Evolutionary conservation across 2,329 filamentous ascomycete genomes (phyloP).

Genomic region (Arachnopeziza araneosa): DNA sequence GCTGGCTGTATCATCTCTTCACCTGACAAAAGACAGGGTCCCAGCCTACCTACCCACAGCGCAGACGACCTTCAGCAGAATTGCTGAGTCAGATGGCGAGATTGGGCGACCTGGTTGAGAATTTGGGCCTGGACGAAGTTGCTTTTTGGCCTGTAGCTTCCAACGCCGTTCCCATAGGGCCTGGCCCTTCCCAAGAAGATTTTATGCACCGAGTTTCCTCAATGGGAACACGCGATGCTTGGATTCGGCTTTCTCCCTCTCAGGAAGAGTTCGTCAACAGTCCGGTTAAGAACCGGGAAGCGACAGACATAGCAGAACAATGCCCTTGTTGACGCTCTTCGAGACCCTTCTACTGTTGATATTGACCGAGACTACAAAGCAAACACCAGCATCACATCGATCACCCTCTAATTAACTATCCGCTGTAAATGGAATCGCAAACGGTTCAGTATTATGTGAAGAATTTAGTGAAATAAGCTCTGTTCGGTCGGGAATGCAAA

Average conservation of each 20-base stretch:
- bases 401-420: background rate
- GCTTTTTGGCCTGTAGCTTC: no score
- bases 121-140: no score
- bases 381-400: background rate
- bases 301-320: constrained; percentile 8
- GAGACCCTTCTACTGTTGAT: background rate
- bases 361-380: background rate
- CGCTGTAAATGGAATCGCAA: background rate
- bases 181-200: background rate
- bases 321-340: background rate
- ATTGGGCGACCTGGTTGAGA: no score
- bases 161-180: background rate
- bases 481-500: background rate
- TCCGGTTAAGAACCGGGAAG: background rate
- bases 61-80: no score
- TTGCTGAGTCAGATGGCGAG: no score
- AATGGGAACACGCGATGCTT: background rate
- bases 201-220: background rate
- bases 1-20: background rate
- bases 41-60: no score
- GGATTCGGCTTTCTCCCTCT: background rate
- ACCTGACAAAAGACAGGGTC: no score
- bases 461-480: background rate
- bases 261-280: background rate
- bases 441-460: background rate